Base-by-base conservation (phyloP, 441 rosid genomes). In the Kokia cookei region DNA sequence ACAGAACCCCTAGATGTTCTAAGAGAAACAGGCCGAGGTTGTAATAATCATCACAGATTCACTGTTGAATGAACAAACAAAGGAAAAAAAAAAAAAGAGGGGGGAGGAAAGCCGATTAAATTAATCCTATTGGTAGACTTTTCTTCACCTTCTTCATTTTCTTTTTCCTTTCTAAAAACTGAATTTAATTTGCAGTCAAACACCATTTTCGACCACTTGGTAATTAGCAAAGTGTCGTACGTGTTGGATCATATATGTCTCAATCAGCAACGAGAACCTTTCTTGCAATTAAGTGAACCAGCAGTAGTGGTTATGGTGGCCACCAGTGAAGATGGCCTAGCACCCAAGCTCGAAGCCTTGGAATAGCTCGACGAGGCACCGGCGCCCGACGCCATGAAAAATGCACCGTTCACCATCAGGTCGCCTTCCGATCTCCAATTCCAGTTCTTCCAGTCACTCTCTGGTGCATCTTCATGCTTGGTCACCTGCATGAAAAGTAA, bases 351-450 rank as follows among this genome's bases (percentile, higher is more conserved):
- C 9, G 91, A 89, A 51, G 94, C 94, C 77, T 61, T 86, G 13
- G 94, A 86, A 61, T 90, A 90, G 83, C 94, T 88, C 6, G 94
- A 90, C 0, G 91, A 86, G 42, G 88, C 86, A 6, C 89, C 85
- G 19, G 89, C 90, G 0, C 94, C 94, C 3, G 94, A 86, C 15
- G 80, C 66, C 0, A 81, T 86, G 73, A 90, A 90, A 74, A 85
- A 90, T 9, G 94, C 94, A 1, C 94, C 94, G 32, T 90, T 90
- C 61, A 90, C 69, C 81, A 88, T 19, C 17, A 88, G 68, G 77
- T 90, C 94, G 47, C 94, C 94, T 68, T 90, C 89, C 0, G 92
- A 86, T 73, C 94, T 84, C 94, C 94, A 88, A 71, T 90, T 88
- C 94, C 94, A 90, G 9, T 29, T 32, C 66, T 24, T 85, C 91